phyloP scores from a whole-genome alignment of 2,329 filamentous ascomycete species.

The Aureobasidium uvarum region DNA sequence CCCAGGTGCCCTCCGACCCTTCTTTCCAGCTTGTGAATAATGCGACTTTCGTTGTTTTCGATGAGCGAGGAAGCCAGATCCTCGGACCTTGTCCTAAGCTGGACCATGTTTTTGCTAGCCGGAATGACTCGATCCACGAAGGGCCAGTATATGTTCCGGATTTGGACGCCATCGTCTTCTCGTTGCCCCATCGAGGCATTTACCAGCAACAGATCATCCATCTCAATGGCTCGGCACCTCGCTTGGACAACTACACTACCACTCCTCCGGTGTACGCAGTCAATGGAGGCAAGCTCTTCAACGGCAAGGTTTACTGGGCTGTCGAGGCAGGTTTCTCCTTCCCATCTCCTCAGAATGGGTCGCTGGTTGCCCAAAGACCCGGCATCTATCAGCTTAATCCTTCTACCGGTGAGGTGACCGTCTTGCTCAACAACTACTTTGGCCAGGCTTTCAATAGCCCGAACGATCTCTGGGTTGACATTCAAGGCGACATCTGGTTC shows the following conservation, averaged over 20 bases:
- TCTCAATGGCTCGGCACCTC: conserved; percentile 46
- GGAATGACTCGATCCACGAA: conserved; percentile 44
- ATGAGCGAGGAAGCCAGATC: conserved; percentile 40
- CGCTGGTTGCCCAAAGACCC: conserved; percentile 41
- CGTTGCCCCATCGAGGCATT: conserved; percentile 40
- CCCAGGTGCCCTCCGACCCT: conserved; percentile 35
- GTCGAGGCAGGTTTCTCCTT: conserved; percentile 27
- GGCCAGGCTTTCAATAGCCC: conserved; percentile 48
- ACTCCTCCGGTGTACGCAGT: conserved; percentile 48
- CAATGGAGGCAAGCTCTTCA: conserved; percentile 44
- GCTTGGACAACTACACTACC: conserved; percentile 42
- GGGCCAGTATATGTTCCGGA: conserved; percentile 45
- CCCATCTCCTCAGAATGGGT: conserved; percentile 35
- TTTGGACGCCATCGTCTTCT: conserved; percentile 45
- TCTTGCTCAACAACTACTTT: conserved; percentile 49
- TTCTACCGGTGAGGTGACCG: conserved; percentile 44
- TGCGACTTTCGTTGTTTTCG: conserved; percentile 40
- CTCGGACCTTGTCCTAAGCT: conserved; percentile 42
- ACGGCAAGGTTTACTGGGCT: conserved; percentile 45
- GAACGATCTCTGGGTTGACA: conserved; percentile 44
- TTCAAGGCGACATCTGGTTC: conserved; percentile 51
- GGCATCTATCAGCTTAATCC: conserved; percentile 42
- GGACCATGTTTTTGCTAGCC: conserved; percentile 42
- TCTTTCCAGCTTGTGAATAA: conserved; percentile 35
- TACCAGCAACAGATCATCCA: conserved; percentile 41